These are phyloP conservation scores for Podaxis sp. DNA, from an alignment of 768 basidiomycete species.

Conservation along the genomic window DNA sequence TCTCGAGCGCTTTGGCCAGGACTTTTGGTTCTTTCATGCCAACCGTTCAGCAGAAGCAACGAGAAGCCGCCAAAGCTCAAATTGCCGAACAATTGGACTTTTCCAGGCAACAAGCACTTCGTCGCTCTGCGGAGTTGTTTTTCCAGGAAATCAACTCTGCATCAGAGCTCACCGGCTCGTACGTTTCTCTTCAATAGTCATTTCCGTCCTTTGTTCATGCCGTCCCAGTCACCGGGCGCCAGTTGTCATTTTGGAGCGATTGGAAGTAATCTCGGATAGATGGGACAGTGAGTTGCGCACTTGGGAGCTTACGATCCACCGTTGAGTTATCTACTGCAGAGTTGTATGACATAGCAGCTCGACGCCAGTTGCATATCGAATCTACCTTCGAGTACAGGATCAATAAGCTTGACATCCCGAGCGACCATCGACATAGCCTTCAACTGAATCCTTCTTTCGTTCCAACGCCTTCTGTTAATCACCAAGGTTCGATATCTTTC, in stretches of 20 bases:
- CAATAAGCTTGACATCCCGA: conserved; percentile 28
- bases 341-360: neutral
- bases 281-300: neutral
- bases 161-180: neutral
- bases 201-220: neutral
- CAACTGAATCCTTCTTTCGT: conserved; percentile 31
- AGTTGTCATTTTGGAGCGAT: neutral
- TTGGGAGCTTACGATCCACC: neutral
- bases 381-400: conserved; percentile 30
- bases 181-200: neutral
- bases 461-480: conserved; percentile 26
- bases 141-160: conserved; percentile 2
- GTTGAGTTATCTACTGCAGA: neutral
- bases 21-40: neutral
- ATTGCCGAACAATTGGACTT: neutral
- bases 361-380: conserved; percentile 14
- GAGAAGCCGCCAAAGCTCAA: neutral
- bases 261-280: neutral
- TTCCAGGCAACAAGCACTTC: neutral
- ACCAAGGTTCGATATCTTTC: conserved; percentile 20
- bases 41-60: neutral
- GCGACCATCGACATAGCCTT: conserved; percentile 33
- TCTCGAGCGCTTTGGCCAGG: neutral
- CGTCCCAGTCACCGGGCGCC: neutral
- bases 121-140: neutral